A percentile compares a stretch with the other conserved stretches of the same genome.
phyloP scores from a whole-genome alignment of 2,329 filamentous ascomycete genomes.

The Fusarium tanahbumbuense region DNA sequence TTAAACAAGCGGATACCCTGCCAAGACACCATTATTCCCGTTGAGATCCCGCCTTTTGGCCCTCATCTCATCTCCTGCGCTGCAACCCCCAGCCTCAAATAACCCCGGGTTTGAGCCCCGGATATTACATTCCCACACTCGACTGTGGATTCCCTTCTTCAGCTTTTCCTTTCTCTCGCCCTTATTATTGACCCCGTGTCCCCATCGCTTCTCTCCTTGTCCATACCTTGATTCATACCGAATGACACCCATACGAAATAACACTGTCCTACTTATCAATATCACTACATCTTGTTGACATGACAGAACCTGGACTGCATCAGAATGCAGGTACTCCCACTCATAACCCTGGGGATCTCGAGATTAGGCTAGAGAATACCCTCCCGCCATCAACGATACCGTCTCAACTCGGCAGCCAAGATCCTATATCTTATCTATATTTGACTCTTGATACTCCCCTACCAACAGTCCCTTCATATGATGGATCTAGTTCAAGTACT shows the following conservation, averaged over 20 bases:
- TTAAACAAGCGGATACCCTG: conserved; percentile 36
- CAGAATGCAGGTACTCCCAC: conserved; percentile 10
- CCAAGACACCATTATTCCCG: conserved; percentile 43
- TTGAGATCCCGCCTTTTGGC: conserved; percentile 39
- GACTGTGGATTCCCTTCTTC: background rate
- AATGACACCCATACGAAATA: background rate
- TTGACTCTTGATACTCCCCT: conserved; percentile 56
- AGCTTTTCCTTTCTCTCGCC: background rate
- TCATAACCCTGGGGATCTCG: conserved; percentile 29
- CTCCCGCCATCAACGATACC: conserved; percentile 18
- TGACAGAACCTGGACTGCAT: conserved; percentile 24
- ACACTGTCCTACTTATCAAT: background rate
- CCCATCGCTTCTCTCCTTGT: background rate
- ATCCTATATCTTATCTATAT: conserved; percentile 55
- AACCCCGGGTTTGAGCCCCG: conserved; percentile 37
- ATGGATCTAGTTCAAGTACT: conserved; percentile 22
- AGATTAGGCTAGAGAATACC: conserved; percentile 31
- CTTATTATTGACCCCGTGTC: conserved; percentile 11
- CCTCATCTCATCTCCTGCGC: conserved; percentile 39
- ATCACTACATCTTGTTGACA: conserved; percentile 5
- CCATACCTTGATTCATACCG: background rate
- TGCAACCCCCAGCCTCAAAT: conserved; percentile 33
- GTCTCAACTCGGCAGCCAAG: conserved; percentile 19
- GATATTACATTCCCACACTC: conserved; percentile 22
- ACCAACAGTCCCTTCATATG: conserved; percentile 46